These are phyloP conservation scores for Phytophthora sp. DNA, from an alignment of 352 stramenopile species.

Conservation along the genomic window DNA sequence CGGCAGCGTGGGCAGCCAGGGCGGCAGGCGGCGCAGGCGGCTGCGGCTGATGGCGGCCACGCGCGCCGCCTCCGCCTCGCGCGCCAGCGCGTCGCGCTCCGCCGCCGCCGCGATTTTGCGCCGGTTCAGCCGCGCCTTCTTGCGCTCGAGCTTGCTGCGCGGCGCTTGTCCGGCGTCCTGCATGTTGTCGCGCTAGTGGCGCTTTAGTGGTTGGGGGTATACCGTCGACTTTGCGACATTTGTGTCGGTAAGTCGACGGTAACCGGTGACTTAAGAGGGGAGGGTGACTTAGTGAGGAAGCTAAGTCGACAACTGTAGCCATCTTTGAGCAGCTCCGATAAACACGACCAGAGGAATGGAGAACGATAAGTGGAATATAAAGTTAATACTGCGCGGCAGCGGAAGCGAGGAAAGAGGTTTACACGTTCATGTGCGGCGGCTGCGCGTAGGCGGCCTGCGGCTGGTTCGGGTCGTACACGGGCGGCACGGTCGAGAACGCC, in stretches of 20 bases:
- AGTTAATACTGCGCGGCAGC: not conserved
- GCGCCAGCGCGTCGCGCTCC: constrained; percentile 29
- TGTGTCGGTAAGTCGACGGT: not conserved
- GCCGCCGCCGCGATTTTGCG: constrained; percentile 38
- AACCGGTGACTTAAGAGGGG: not conserved
- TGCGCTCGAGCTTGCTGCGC: constrained; percentile 50
- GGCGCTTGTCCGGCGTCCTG: not conserved
- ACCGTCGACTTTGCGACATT: not conserved
- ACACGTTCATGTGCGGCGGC: constrained; percentile 29
- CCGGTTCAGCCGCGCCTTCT: constrained; percentile 45
- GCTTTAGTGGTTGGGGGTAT: constrained; percentile 21
- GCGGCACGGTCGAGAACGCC: constrained; percentile 56
- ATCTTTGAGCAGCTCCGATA: not conserved
- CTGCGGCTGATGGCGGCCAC: constrained; percentile 34
- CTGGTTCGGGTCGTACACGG: constrained; percentile 32
- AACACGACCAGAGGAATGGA: not conserved
- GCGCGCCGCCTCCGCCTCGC: constrained; percentile 31
- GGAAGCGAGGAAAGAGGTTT: not conserved
- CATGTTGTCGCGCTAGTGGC: not conserved
- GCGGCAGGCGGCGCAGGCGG: constrained; percentile 33
- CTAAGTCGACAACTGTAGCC: constrained; percentile 8
- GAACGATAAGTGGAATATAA: not conserved
- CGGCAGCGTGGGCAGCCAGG: constrained; percentile 34
- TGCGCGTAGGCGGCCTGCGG: constrained; percentile 27
- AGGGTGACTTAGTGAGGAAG: not conserved